phyloP scores from a whole-genome alignment of 2,329 filamentous ascomycete species.

The Ilyonectria destructans region DNA sequence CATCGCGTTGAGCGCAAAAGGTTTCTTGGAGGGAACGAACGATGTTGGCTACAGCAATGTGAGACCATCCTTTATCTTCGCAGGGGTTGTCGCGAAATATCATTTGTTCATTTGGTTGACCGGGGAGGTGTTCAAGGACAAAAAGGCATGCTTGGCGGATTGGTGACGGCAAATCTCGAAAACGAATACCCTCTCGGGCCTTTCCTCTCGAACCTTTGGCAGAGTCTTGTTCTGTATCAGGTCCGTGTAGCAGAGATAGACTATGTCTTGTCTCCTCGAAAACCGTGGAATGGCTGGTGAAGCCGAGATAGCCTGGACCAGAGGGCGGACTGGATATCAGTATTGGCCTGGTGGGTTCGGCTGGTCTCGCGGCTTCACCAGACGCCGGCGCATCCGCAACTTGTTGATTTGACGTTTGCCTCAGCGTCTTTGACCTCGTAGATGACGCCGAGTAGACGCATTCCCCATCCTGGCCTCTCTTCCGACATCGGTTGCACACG shows the following conservation, averaged over 20 bases:
- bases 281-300: conserved; percentile 23
- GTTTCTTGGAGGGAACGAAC: conserved; percentile 11
- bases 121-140: conserved; percentile 22
- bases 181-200: background rate
- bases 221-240: background rate
- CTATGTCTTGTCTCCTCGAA: conserved; percentile 24
- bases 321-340: background rate
- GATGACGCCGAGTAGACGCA: conserved; percentile 28
- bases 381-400: background rate
- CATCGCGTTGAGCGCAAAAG: background rate
- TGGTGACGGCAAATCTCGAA: conserved; percentile 13
- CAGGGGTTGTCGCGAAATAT: background rate
- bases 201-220: background rate
- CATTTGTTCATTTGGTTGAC: conserved; percentile 15
- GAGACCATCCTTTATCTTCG: conserved; percentile 6
- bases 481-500: conserved; percentile 53
- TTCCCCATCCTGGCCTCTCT: conserved; percentile 13
- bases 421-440: background rate
- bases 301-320: conserved; percentile 35
- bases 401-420: background rate
- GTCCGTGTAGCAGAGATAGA: conserved; percentile 12
- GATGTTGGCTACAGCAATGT: conserved; percentile 15
- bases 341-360: background rate
- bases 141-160: conserved; percentile 25
- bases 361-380: background rate